These are phyloP conservation scores for Coffea humblotiana DNA, from an alignment of 305 asterid genomes.

Conservation along the genomic window DNA sequence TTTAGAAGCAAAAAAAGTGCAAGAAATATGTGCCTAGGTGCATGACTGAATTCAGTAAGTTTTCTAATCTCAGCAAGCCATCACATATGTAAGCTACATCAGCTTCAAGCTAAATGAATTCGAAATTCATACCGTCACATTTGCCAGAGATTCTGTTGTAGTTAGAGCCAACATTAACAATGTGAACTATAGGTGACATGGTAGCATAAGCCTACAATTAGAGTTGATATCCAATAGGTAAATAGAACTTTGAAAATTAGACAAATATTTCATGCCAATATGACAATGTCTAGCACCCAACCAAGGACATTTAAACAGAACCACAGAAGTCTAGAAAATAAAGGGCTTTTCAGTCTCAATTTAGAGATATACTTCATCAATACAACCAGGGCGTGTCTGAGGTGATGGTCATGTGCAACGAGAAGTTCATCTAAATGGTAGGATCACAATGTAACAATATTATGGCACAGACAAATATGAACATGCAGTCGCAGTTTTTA, in stretches of 20 bases:
- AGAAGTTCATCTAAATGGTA: not conserved
- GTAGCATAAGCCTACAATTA: slow-evolving; percentile 76
- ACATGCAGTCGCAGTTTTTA: not conserved
- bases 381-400: not conserved
- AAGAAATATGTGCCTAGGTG: not conserved
- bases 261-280: not conserved
- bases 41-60: not conserved
- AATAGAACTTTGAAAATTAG: not conserved
- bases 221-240: not conserved
- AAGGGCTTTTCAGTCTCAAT: not conserved
- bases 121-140: slow-evolving; percentile 56
- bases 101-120: not conserved
- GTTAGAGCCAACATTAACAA: slow-evolving; percentile 65
- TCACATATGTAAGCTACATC: slow-evolving; percentile 11
- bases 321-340: not conserved
- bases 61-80: slow-evolving; percentile 4
- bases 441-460: not conserved
- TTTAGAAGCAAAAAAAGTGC: not conserved
- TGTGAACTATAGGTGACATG: slow-evolving; percentile 76
- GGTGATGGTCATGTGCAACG: not conserved
- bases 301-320: not conserved
- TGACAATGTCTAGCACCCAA: not conserved
- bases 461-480: not conserved
- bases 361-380: not conserved
- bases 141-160: slow-evolving; percentile 64